These are phyloP conservation scores for Ophiosphaerella korrae DNA, from an alignment of 2,329 filamentous ascomycete species.

Conservation along the genomic window DNA sequence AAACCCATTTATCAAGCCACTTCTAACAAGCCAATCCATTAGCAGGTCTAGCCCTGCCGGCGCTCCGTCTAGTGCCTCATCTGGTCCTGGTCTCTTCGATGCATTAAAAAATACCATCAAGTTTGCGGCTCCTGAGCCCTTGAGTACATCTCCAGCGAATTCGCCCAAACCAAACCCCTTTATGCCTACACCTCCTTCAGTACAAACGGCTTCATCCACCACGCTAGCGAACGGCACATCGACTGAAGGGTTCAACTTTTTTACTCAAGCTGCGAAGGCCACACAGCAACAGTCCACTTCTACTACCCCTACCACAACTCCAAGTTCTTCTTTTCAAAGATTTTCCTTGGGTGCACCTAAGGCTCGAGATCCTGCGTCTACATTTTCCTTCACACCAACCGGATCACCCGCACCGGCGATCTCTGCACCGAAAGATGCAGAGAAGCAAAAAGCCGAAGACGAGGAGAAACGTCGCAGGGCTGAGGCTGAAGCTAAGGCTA, in stretches of 20 bases:
- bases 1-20: slow-evolving; percentile 21
- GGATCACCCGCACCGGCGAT: slow-evolving; percentile 15
- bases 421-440: slow-evolving; percentile 13
- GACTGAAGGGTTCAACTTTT: not conserved
- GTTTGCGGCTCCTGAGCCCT: slow-evolving; percentile 21
- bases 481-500: slow-evolving; percentile 9
- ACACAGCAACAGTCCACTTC: slow-evolving; percentile 1
- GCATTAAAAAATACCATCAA: slow-evolving; percentile 31
- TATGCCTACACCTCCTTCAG: not conserved
- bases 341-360: not conserved
- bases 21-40: not conserved
- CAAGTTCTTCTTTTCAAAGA: slow-evolving; percentile 9
- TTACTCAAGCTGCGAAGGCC: not conserved
- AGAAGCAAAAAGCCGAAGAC: slow-evolving; percentile 20
- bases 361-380: slow-evolving; percentile 3
- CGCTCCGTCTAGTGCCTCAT: no score
- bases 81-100: slow-evolving; percentile 34
- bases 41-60: not conserved
- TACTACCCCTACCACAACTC: slow-evolving; percentile 7
- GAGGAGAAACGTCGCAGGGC: slow-evolving; percentile 11
- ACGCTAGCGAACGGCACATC: not conserved
- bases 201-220: not conserved
- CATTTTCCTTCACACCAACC: slow-evolving; percentile 19
- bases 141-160: not conserved
- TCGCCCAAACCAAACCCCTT: not conserved